Conservation (phyloP, 176 grass and related monocot species). For the Olyra latifolia region DNA sequence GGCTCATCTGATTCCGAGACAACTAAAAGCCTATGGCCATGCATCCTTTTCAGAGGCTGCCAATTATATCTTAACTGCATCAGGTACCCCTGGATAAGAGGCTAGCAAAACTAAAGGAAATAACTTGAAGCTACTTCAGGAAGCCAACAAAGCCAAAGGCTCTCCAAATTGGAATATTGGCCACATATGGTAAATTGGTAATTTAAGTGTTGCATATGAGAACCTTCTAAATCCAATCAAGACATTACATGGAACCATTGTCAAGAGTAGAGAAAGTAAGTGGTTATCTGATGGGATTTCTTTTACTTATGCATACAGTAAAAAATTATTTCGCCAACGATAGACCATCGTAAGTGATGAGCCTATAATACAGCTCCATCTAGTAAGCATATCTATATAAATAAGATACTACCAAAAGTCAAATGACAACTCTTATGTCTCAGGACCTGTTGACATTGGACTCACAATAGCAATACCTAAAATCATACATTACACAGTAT, state of each 20-base stretch:
- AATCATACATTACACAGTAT: conserved; percentile 29
- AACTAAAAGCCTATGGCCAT: neutral
- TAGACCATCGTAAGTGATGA: conserved; percentile 4
- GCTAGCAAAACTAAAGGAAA: conserved; percentile 4
- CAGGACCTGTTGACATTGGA: neutral
- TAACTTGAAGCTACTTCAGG: neutral
- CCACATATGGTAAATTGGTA: neutral
- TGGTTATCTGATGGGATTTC: neutral
- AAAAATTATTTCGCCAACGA: neutral
- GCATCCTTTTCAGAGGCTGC: neutral
- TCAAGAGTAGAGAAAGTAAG: neutral
- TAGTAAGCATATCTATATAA: conserved; percentile 3
- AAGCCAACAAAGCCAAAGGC: neutral
- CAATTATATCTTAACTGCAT: neutral
- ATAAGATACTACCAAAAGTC: neutral
- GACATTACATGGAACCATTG: neutral
- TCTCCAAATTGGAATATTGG: conserved; percentile 2
- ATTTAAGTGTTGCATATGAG: neutral
- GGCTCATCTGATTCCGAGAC: conserved; percentile 26
- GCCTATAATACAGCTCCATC: neutral
- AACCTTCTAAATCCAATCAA: neutral
- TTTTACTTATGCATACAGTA: neutral
- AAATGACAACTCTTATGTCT: neutral
- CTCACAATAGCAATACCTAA: neutral
- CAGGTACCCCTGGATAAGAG: neutral